phyloP scores from a whole-genome alignment of 768 basidiomycete species.

The Clavaria fumosa region DNA sequence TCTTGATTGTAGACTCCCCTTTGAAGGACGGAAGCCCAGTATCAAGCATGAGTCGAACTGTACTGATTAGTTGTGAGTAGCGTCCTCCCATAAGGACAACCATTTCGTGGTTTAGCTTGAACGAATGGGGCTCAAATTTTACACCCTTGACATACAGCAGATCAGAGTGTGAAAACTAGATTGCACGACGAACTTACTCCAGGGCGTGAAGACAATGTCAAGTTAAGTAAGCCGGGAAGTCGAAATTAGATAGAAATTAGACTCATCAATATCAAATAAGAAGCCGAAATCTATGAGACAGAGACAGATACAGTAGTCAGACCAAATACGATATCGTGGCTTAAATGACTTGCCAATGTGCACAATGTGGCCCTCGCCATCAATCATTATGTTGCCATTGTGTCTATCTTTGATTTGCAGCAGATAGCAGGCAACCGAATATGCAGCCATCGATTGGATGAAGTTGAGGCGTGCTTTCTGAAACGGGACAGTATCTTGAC shows the following conservation, averaged over 20 bases:
- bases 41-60: slow-evolving; percentile 87
- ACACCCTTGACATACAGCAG: slow-evolving; percentile 51
- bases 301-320: slow-evolving; percentile 5
- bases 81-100: slow-evolving; percentile 93
- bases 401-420: slow-evolving; percentile 97
- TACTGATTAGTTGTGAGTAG: slow-evolving; percentile 75
- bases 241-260: too few relatives aligned
- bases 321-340: neutral
- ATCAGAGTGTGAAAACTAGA: slow-evolving; percentile 6
- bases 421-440: slow-evolving; percentile 96
- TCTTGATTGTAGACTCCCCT: slow-evolving; percentile 80
- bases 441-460: slow-evolving; percentile 98
- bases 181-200: slow-evolving; percentile 31
- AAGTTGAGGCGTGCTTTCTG: slow-evolving; percentile 90
- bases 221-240: slow-evolving; percentile 3
- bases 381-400: slow-evolving; percentile 99
- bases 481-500: slow-evolving; percentile 77
- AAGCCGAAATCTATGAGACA: slow-evolving; percentile 96
- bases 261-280: slow-evolving; percentile 97
- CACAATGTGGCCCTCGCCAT: slow-evolving; percentile 91
- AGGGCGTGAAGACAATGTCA: slow-evolving; percentile 34
- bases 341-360: slow-evolving; percentile 59
- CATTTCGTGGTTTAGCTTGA: slow-evolving; percentile 99
- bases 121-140: slow-evolving; percentile 96
- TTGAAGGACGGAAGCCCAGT: slow-evolving; percentile 95